Evolutionary conservation across 202 grass and related monocot species (phyloP), one percentile per base, ranked within the genome.

Genomic region (Setaria viridis): DNA sequence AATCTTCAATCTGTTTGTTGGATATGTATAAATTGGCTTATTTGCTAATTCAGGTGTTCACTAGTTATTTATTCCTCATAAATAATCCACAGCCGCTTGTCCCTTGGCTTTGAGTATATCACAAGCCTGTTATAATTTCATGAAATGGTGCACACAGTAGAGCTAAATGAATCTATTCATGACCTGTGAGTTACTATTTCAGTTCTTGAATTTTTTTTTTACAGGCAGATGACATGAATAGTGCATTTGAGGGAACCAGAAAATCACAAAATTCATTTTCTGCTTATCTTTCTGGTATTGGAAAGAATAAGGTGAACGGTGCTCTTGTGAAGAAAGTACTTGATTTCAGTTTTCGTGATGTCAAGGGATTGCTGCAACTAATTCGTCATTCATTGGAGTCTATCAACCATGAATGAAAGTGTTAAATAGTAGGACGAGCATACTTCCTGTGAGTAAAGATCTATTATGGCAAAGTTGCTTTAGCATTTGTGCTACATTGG

Each of bases 281-380:
- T 83, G 84, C 90, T 77, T 82, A 85, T 79, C 78, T 65, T 76
- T 83, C 91, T 83, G 88, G 84, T 84, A 89, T 82, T 42, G 85
- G 80, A 45, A 91, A 75, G 78, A 49, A 59, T 82, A 84, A 92
- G 86, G 62, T 72, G 41, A 78, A 91, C 67, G 72, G 41, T 41
- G 69, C 90, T 62, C 91, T 89, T 82, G 72, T 95, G 57, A 89
- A 76, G 74, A 58, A 83, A 67, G 91, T 82, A 79, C 96, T 99
- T 88, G 82, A 99, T 96, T 99, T 92, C 86, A 92, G 89, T 86
- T 99, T 94, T 53, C 92, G 93, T 76, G 90, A 97, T 87, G 97
- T 97, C 54, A 91, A 84, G 70, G 88, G 84, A 42, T 66, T 99
- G 72, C 78, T 99, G 70, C 92, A 87, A 78, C 87, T 97, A 65